Evolutionary conservation across 179 eudicot genomes (phyloP).

Genomic region (Corrigiola litoralis): DNA sequence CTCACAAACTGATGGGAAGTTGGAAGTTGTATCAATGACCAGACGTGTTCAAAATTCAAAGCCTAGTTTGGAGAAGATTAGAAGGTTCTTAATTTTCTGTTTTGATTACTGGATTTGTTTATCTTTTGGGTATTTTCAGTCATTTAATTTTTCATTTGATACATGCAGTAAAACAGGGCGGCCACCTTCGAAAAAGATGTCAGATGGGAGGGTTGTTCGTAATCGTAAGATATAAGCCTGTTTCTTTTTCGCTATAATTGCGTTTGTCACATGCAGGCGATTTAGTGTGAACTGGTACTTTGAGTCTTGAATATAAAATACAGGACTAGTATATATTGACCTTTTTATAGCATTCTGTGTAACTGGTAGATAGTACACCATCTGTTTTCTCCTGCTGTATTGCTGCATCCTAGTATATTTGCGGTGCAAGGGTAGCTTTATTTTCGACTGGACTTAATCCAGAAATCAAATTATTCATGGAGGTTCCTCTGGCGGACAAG

Average conservation of each 20-base stretch:
- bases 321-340: background rate
- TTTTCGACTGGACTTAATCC: background rate
- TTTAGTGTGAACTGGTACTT: too few relatives aligned
- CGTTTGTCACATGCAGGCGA: background rate
- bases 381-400: background rate
- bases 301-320: too few relatives aligned
- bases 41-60: constrained; percentile 49
- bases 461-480: background rate
- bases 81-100: constrained; percentile 46
- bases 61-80: constrained; percentile 63
- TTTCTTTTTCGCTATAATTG: background rate
- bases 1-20: constrained; percentile 39
- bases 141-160: constrained; percentile 7
- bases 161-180: constrained; percentile 78
- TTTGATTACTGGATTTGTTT: background rate
- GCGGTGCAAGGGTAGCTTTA: background rate
- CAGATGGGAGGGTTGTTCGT: constrained; percentile 70
- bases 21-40: constrained; percentile 44
- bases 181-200: constrained; percentile 53
- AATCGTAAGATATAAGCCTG: constrained; percentile 32
- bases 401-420: background rate
- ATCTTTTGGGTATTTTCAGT: constrained; percentile 2
- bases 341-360: too few relatives aligned
- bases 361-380: background rate
- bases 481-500: too few relatives aligned